A percentile compares a stretch with the other conserved stretches of the same genome.
Conservation (phyloP, 106 monocot species). For the Acorus calamus region DNA sequence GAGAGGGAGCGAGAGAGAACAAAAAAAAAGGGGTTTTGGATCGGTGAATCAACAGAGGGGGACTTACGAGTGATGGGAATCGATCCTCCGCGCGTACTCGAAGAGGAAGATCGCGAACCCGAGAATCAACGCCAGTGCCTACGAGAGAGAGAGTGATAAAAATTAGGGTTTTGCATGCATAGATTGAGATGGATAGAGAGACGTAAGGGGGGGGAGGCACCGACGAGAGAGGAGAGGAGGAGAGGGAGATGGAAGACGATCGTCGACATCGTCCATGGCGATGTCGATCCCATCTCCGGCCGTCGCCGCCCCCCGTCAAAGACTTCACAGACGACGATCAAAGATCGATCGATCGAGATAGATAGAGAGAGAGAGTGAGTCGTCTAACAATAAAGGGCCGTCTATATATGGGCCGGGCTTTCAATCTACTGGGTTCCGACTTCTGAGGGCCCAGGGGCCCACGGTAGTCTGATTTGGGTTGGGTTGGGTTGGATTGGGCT, state of each 20-base stretch:
- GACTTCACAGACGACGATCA: too few relatives aligned
- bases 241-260: not conserved
- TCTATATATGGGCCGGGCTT: too few relatives aligned
- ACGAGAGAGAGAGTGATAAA: not conserved
- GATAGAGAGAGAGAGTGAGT: too few relatives aligned
- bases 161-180: not conserved
- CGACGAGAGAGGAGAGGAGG: not conserved
- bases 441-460: too few relatives aligned
- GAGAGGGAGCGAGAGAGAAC: not conserved
- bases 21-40: not conserved
- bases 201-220: not conserved
- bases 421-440: too few relatives aligned
- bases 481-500: too few relatives aligned
- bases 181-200: not conserved
- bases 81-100: slow-evolving; percentile 48
- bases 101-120: slow-evolving; percentile 40
- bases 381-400: too few relatives aligned
- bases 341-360: too few relatives aligned
- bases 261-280: too few relatives aligned
- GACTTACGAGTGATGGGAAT: slow-evolving; percentile 52
- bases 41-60: not conserved
- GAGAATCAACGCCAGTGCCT: slow-evolving; percentile 20
- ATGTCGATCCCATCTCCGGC: too few relatives aligned
- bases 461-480: too few relatives aligned
- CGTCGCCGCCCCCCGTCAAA: too few relatives aligned